Evolutionary conservation across 1,284 basidiomycete species (phyloP).

Genomic region (Tetrapyrgos nigripes): DNA sequence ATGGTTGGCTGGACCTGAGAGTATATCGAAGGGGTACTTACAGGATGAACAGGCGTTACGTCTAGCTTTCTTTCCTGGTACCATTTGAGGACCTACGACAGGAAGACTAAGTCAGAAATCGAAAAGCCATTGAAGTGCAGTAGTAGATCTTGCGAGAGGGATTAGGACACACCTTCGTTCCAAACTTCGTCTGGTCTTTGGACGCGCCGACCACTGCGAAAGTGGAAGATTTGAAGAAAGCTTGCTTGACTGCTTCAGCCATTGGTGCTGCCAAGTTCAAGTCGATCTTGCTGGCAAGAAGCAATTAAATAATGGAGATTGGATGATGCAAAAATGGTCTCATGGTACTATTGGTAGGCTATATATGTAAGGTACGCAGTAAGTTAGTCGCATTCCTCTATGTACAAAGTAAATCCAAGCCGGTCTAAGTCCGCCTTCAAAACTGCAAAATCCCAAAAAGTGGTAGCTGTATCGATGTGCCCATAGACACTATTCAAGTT

Average conservation of each 20-base stretch:
- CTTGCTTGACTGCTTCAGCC: slow-evolving; percentile 48
- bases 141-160: slow-evolving; percentile 7
- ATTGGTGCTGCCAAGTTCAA: too few relatives aligned
- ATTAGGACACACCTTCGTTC: slow-evolving; percentile 64
- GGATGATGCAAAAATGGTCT: too few relatives aligned
- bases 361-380: too few relatives aligned
- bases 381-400: too few relatives aligned
- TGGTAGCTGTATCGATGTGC: too few relatives aligned
- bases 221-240: slow-evolving; percentile 64
- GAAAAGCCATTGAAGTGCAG: slow-evolving; percentile 1
- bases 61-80: slow-evolving; percentile 67
- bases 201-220: slow-evolving; percentile 85
- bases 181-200: slow-evolving; percentile 76
- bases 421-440: too few relatives aligned
- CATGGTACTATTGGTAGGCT: too few relatives aligned
- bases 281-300: too few relatives aligned
- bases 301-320: too few relatives aligned
- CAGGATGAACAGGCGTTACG: slow-evolving; percentile 77
- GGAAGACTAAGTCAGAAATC: not conserved
- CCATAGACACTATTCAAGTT: too few relatives aligned
- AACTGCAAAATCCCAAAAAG: too few relatives aligned
- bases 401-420: too few relatives aligned
- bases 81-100: slow-evolving; percentile 71
- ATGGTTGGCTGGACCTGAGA: not conserved
- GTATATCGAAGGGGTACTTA: slow-evolving; percentile 33